Evolutionary conservation across 805 yeast genomes (phyloP), one percentile per base, ranked within the genome.

Genomic region (Pichia deserticola): DNA sequence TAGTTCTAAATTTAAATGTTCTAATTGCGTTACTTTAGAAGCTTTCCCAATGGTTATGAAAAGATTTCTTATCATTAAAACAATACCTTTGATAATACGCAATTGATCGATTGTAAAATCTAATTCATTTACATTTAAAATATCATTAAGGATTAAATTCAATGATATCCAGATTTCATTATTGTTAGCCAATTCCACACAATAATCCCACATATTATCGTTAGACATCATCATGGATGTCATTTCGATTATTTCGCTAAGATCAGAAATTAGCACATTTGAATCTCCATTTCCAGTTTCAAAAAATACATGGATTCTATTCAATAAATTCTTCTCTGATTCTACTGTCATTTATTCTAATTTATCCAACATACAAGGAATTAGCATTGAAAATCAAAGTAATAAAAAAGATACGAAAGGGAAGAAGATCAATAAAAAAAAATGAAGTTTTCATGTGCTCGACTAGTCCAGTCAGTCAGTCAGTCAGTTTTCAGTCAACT

Each of bases 141-240:
- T n/a, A 3, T 10, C 8, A 8, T 12, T 20, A 8, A 29, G 44
- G 1, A 38, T 27, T 3, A 6, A 13, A 20, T 42, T 40, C 6
- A 48, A 15, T 20, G n/a, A 10, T 5, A 39, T 28, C 51, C 51
- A 48, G 15, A 48, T 28, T 4, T 27, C 3, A 5, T 5, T 7
- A 34, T 27, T 7, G 9, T 33, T 11, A 13, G 41, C 30, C 7
- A 49, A 4, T 10, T 40, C 42, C 10, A 41, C 42, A 7, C 43
- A 32, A 12, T 44, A 49, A 6, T 36, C 27, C 52, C 49, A 49
- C 52, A 49, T 49, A 8, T 38, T 27, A n/a, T 45, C 45, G 20
- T 41, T 15, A 30, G 41, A 30, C 49, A 49, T 49, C 51, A 49
- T 49, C 34, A 35, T 36, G 10, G 51, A 49, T 30, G 52, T 41